Base-by-base conservation (phyloP, 345 rosid species). In the Citrus maxima region DNA sequence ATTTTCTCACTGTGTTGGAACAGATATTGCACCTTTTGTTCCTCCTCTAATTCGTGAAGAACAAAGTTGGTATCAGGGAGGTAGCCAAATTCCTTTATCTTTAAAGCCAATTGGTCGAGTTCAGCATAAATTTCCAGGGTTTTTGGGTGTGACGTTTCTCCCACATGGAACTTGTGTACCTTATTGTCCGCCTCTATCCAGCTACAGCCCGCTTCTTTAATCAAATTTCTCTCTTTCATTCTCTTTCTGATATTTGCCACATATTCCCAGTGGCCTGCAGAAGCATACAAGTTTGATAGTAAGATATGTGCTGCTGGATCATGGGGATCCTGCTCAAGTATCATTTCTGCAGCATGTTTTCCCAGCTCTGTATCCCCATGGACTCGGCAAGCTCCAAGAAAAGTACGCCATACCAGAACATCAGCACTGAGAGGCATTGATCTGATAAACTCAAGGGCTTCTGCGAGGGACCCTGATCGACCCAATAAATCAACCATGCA, bases 401-500 rank as follows among this genome's bases (percentile, higher is more conserved):
- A 90, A 9, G 96, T 89, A n/a, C 94, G 90, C 86, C 95, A 88
- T 18, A 91, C 88, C 65, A 89, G 34, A 51, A 83, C 83, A 84
- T 91, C 88, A 0, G 91, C 86, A 37, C 70, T 70, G 54, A 84
- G 82, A 24, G 94, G 92, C 93, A 93, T 89, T 4, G 82, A 72
- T 77, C 81, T 78, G n/a, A 93, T 85, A 77, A 91, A 85, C 67
- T 86, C 89, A 70, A 88, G 59, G 25, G 98, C 90, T 64, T 93
- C 93, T 2, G 38, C 14, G 30, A 90, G 90, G 16, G 77, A 84
- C 24, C 95, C 93, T 0, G 93, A 82, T 70, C 94, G 86, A 28
- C 93, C 87, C 51, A 91, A 72, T 75, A 93, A 85, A 87, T 93
- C 98, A 75, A 91, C 94, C 92, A 93, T 89, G 72, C 98, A 91